Evolutionary conservation across 148 eudicot genomes (phyloP), one percentile per base, ranked within the genome.

Genomic region (Amaranthus hypochondriacus): DNA sequence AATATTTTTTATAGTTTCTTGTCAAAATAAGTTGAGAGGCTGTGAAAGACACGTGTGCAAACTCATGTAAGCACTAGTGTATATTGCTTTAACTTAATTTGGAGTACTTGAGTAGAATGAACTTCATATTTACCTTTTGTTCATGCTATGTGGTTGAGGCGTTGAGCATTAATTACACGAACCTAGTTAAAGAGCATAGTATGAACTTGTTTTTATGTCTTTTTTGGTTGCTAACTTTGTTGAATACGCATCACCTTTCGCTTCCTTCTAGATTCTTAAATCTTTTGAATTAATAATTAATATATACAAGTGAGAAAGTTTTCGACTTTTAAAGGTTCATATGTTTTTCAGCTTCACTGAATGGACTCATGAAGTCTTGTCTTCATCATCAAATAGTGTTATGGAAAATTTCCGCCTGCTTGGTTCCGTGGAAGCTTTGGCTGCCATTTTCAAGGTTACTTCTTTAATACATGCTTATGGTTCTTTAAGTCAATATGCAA

Each of bases 391-490:
- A 9, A 90, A 84, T 69, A 88, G 85, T 78, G 81, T 79, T 52
- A 63, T 82, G 72, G 89, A 88, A 71, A 96, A 88, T 78, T 90
- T 94, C 70, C 93, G 86, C 65, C 81, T 92, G 76, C 94, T 94
- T 81, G 98, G 98, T 75, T 87, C 83, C 48, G 84, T 90, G 75
- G 97, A 89, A 77, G 83, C 97, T 50, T 44, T 91, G 71, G 93
- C 96, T 79, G 89, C 97, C 69, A 83, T 92, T 76, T 94, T 92
- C 75, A 89, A 94, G 97, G 98, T 94, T 56, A 62, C 68, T 78
- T 76, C 69, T 50, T 80, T 67, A n/a, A 56, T 58, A 56, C 46
- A 47, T 79, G 78, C 63, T 59, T 70, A 48, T 70, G 54, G 70
- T 43, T 75, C 9, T 46, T n/a, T 43, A 54, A 18, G 21, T 48